These are phyloP conservation scores for Saccharomycopsis babjevae DNA, from an alignment of 805 yeast genomes.

Conservation along the genomic window DNA sequence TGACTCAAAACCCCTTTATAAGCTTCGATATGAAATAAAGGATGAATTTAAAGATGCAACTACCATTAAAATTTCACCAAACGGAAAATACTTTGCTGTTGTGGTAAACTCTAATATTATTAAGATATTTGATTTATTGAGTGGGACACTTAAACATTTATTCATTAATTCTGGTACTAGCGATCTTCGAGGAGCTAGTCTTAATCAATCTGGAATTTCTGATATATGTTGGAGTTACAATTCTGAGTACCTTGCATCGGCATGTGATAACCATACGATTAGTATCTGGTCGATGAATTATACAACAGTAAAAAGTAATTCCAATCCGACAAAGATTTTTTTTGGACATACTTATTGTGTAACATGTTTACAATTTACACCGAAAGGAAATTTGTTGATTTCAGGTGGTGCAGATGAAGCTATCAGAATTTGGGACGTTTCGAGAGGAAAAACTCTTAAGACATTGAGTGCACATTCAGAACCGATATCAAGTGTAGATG, in stretches of 20 bases:
- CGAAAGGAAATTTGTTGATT: slow-evolving; percentile 67
- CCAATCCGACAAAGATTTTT: slow-evolving; percentile 33
- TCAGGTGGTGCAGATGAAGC: slow-evolving; percentile 89
- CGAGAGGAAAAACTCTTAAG: slow-evolving; percentile 56
- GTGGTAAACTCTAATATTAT: slow-evolving; percentile 28
- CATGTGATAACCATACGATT: slow-evolving; percentile 76
- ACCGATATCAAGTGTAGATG: slow-evolving; percentile 67
- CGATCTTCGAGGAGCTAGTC: slow-evolving; percentile 20
- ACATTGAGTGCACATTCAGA: slow-evolving; percentile 90
- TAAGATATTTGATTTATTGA: background rate
- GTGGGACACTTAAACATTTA: background rate
- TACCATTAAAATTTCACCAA: slow-evolving; percentile 15
- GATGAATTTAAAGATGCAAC: slow-evolving; percentile 2
- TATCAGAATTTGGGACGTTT: slow-evolving; percentile 81
- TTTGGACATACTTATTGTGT: slow-evolving; percentile 82
- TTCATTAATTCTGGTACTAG: background rate
- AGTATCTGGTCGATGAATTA: slow-evolving; percentile 52
- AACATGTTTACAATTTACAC: slow-evolving; percentile 56
- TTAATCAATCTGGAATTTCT: slow-evolving; percentile 59
- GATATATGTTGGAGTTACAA: slow-evolving; percentile 74
- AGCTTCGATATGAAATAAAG: background rate
- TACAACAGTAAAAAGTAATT: slow-evolving; percentile 22
- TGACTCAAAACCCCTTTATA: background rate
- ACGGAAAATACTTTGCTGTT: slow-evolving; percentile 34
- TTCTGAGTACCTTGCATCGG: slow-evolving; percentile 63